Evolutionary conservation across 2,329 filamentous ascomycete genomes (phyloP), one percentile per base, ranked within the genome.

Genomic region (Botrytis pseudocinerea): DNA sequence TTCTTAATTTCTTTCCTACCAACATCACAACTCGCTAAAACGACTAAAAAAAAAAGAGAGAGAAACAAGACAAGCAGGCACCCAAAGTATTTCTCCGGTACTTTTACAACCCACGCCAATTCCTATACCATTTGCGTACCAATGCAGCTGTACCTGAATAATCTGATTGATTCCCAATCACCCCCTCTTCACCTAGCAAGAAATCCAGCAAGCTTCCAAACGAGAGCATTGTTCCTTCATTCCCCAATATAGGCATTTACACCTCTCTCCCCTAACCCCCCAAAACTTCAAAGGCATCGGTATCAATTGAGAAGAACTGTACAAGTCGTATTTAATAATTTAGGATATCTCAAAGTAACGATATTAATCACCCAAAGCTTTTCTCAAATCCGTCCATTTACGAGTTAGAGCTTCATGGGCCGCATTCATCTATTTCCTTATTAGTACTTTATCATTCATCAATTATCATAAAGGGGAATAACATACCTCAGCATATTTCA

Each of bases 401-500:
- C 92, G 89, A 75, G 86, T 90, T 61, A 95, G 87, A 10, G 89
- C 87, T 82, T 95, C 93, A 78, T 95, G 89, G 76, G 88, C 84
- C 42, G 88, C 84, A 78, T 92, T 92, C 77, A 93, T 88, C 92
- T 94, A 79, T 4, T 7, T 7, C 32, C 69, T 38, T 20, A 44
- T 78, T 64, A 77, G 77, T 72, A 61, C 28, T 46, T 7, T 20
- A 77, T 38, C 20, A 32, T 65, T 61, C 28, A 28, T 51, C 40
- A 16, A 73, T 72, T 68, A 74, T 57, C 72, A 69, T 22, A 40
- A 12, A 9, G 54, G 48, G n/a, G 64, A 60, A 62, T 69, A n/a
- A 85, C 91, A 85, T 87, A 97, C 95, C 91, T 98, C 94, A 71
- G 96, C 96, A 85, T 95, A 94, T 80, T 90, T 89, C 93, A 99